phyloP scores from a whole-genome alignment of 805 yeast genomes.

The Candida vartiovaarae region DNA sequence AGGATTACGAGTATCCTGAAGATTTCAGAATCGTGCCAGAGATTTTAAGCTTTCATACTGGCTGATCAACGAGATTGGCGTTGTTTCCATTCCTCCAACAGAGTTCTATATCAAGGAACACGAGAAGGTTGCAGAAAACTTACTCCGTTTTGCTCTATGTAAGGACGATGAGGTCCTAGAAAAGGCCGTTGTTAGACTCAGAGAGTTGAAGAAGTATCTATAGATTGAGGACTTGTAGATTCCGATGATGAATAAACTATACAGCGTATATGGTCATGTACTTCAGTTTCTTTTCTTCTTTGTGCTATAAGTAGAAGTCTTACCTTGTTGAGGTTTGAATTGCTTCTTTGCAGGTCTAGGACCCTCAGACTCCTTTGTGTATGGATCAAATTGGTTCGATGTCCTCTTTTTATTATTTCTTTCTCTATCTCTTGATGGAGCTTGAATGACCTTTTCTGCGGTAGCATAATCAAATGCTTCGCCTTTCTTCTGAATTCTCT shows the following conservation, averaged over 20 bases:
- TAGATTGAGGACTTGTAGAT: slow-evolving; percentile 4
- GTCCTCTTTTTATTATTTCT: slow-evolving; percentile 30
- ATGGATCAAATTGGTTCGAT: slow-evolving; percentile 48
- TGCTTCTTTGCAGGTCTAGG: slow-evolving; percentile 47
- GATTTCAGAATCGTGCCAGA: slow-evolving; percentile 57
- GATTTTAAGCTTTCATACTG: slow-evolving; percentile 90
- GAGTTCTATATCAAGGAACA: slow-evolving; percentile 75
- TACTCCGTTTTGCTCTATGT: slow-evolving; percentile 92
- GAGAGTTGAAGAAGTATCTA: slow-evolving; percentile 60
- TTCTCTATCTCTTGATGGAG: slow-evolving; percentile 6
- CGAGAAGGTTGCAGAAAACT: slow-evolving; percentile 71
- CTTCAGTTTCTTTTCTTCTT: slow-evolving; percentile 12
- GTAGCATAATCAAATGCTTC: slow-evolving; percentile 38
- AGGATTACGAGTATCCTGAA: slow-evolving; percentile 61
- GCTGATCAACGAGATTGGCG: slow-evolving; percentile 88
- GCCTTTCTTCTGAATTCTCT: slow-evolving; percentile 3
- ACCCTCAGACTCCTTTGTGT: slow-evolving; percentile 40
- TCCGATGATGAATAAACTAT: too few species aligned
- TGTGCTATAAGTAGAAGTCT: slow-evolving; percentile 16
- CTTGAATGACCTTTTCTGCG: slow-evolving; percentile 35
- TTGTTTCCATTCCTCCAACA: slow-evolving; percentile 96
- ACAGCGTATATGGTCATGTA: background rate
- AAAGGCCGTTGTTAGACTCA: slow-evolving; percentile 74
- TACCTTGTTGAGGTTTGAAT: slow-evolving; percentile 13
- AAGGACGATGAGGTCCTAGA: slow-evolving; percentile 77